These are phyloP conservation scores for Acephala macrosclerotiorum DNA, from an alignment of 2,329 filamentous ascomycete genomes.

Conservation along the genomic window DNA sequence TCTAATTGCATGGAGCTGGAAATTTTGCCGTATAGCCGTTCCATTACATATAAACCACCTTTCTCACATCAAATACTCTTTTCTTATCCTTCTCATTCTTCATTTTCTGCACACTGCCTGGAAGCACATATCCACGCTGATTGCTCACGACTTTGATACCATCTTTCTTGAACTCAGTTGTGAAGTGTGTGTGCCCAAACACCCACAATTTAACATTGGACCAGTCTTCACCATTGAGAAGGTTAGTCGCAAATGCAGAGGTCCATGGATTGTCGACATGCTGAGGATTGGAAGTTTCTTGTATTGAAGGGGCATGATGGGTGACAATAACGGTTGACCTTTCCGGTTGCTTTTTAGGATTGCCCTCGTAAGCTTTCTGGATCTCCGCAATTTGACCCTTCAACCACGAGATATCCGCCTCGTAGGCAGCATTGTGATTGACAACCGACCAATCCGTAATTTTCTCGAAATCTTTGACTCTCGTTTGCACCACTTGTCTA, in stretches of 20 bases:
- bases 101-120: constrained; percentile 20
- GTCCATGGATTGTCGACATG: constrained; percentile 46
- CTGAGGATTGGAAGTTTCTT: constrained; percentile 54
- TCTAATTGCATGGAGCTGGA: too few species aligned
- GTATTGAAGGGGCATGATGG: constrained; percentile 51
- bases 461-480: constrained; percentile 26
- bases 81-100: neutral
- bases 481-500: constrained; percentile 29
- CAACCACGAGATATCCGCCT: constrained; percentile 47
- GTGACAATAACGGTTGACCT: constrained; percentile 48
- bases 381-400: constrained; percentile 46
- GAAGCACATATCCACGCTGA: constrained; percentile 51
- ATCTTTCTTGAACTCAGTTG: constrained; percentile 48
- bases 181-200: constrained; percentile 54
- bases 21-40: too few species aligned
- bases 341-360: constrained; percentile 42
- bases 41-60: neutral
- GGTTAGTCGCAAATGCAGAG: constrained; percentile 61
- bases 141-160: constrained; percentile 49
- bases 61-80: neutral
- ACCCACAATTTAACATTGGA: constrained; percentile 49
- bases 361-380: constrained; percentile 20
- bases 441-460: constrained; percentile 26
- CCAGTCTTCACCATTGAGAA: constrained; percentile 42
- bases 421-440: constrained; percentile 20